Conservation (phyloP, 495 filamentous ascomycete species). For the Penicillium bialowiezense region DNA sequence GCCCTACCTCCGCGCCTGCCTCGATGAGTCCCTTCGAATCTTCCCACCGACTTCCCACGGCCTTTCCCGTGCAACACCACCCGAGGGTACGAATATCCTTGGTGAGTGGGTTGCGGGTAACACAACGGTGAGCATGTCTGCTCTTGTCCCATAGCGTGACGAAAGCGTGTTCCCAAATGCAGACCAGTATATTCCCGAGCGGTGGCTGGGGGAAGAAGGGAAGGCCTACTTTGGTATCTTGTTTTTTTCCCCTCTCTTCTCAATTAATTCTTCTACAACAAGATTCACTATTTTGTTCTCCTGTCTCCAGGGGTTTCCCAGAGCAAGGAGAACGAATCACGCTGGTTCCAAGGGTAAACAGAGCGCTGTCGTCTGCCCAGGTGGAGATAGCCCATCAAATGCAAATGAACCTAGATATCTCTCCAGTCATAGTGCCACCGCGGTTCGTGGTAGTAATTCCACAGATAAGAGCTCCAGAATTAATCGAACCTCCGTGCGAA, state of each 20-base stretch:
- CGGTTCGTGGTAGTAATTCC: too few relatives aligned
- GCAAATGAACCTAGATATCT: too few relatives aligned
- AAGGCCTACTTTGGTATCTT: constrained; percentile 41
- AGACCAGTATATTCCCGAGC: constrained; percentile 33
- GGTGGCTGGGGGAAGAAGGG: constrained; percentile 36
- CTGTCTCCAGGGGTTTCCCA: too few relatives aligned
- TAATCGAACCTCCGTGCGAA: too few relatives aligned
- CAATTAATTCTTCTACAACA: too few relatives aligned
- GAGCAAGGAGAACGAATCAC: too few relatives aligned
- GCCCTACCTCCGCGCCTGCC: constrained; percentile 34
- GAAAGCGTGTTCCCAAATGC: constrained; percentile 29
- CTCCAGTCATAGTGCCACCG: too few relatives aligned
- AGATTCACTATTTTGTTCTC: too few relatives aligned
- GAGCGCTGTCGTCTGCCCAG: too few relatives aligned
- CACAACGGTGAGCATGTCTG: constrained; percentile 32
- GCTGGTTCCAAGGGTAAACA: too few relatives aligned
- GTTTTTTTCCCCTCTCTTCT: constrained; percentile 43
- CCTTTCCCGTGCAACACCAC: constrained; percentile 28
- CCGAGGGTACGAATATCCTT: constrained; percentile 29
- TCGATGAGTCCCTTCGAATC: constrained; percentile 42
- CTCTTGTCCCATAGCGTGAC: constrained; percentile 31
- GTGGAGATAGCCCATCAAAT: too few relatives aligned
- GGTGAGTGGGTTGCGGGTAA: constrained; percentile 31
- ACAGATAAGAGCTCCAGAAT: too few relatives aligned
- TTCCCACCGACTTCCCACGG: constrained; percentile 26